Percentiles rank a stretch among this genome's conserved stretches.
Conservation (phyloP, 495 filamentous ascomycete species). For the Penicillium egyptiacum region DNA sequence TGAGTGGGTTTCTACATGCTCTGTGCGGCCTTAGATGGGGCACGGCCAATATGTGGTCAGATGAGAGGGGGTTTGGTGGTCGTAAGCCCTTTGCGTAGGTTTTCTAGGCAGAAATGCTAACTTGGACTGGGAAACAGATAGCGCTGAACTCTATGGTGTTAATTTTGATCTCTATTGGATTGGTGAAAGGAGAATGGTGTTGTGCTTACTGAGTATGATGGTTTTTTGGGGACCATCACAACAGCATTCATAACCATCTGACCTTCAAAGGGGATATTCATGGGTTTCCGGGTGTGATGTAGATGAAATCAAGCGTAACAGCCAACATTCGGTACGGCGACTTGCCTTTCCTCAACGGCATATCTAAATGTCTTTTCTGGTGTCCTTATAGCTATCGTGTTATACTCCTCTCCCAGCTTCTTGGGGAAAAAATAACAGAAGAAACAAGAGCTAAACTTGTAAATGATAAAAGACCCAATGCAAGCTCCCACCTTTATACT, state of each 20-base stretch:
- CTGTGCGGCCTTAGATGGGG: background rate
- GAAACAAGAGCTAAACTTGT: background rate
- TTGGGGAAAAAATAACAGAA: background rate
- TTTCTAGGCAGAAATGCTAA: slow-evolving; percentile 1
- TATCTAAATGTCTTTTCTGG: background rate
- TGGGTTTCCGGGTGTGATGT: background rate
- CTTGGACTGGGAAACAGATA: background rate
- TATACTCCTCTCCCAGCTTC: background rate
- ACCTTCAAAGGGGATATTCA: background rate
- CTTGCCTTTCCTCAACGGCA: background rate
- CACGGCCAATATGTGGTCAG: background rate
- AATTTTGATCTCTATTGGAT: too few species aligned
- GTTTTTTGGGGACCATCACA: background rate
- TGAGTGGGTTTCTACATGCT: background rate
- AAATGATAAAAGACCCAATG: background rate
- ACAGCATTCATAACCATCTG: background rate
- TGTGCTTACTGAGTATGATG: background rate
- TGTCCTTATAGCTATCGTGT: background rate
- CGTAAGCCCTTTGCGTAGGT: background rate
- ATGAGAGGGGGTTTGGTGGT: background rate
- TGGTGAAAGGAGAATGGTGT: background rate
- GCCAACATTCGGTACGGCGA: background rate
- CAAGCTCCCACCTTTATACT: background rate
- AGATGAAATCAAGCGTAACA: background rate
- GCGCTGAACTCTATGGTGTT: background rate